Evolutionary conservation across 345 rosid species (phyloP), one percentile per base, ranked within the genome.

Genomic region (Garcia nutans): DNA sequence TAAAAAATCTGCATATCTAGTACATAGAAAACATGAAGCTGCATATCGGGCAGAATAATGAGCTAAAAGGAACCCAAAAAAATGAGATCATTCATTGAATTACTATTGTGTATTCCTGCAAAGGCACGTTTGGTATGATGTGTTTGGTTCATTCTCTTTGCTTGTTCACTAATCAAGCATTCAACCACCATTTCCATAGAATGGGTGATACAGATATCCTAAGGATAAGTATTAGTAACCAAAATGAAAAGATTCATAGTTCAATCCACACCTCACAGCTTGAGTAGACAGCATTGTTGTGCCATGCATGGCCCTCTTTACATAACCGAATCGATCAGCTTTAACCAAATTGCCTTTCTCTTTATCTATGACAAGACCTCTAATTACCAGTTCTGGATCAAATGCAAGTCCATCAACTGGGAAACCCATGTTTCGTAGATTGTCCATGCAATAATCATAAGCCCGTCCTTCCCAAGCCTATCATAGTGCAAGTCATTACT

Each of bases 381-480:
- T 89, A 70, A 92, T 95, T 37, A 92, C 97, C 89, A 95, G 84
- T 77, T 92, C 92, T 0, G 99, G 96, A 65, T 95, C 97, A 78
- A 95, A 95, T 68, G 91, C 75, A 70, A 95, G 96, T 63, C 97
- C 97, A 82, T 90, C 97, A 70, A 93, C 97, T 0, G 97, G 97
- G 80, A 86, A 95, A 31, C 97, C 99, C 96, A 95, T 79, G 78
- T 79, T 86, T 80, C 72, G 85, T 23, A 95, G 83, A 88, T 95
- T 95, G 28, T 86, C 93, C 99, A 93, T 83, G 84, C 99, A 95
- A 83, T 95, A 93, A 80, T 93, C 99, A 72, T 95, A 95, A 68
- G 99, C 99, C 58, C 89, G 87, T 64, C 99, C 99, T 90, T 95
- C 99, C 99, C 99, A 95, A 76, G 99, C 97, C 97, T 95, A 84